A percentile compares a stretch with the other conserved stretches of the same genome.
Conservation (phyloP, 306 rosid species). For the apple (Malus domestica) region DNA sequence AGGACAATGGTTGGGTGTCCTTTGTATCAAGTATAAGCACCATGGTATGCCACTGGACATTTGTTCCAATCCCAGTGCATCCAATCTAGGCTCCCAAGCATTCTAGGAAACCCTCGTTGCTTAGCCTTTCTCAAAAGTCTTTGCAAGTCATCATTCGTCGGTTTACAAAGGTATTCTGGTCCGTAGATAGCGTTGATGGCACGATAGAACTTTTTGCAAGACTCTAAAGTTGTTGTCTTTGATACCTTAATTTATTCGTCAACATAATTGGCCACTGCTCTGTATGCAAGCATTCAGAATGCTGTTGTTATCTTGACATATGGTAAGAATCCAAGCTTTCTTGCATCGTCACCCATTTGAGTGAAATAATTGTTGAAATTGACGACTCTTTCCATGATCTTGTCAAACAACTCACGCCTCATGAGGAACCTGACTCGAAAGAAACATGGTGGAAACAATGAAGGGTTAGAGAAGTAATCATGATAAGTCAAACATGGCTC, state of each 20-base stretch:
- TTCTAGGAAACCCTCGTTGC: background rate
- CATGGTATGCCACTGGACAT: background rate
- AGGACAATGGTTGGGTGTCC: background rate
- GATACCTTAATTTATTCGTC: background rate
- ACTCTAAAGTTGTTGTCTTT: background rate
- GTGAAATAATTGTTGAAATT: background rate
- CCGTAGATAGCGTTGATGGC: background rate
- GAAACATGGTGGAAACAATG: too few relatives aligned
- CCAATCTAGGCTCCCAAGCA: background rate
- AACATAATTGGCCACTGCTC: too few relatives aligned
- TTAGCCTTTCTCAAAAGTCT: background rate
- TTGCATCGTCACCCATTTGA: background rate
- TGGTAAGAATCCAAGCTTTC: background rate
- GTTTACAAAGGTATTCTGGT: background rate
- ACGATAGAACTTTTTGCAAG: background rate
- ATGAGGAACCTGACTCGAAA: background rate
- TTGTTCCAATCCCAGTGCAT: background rate
- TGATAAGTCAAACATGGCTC: too few relatives aligned
- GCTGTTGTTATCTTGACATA: background rate
- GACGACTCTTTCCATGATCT: background rate
- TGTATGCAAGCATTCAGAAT: background rate
- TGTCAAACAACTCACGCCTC: background rate
- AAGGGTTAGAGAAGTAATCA: background rate
- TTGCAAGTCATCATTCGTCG: background rate
- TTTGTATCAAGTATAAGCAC: background rate